Evolutionary conservation across 257 asterid genomes (phyloP).

Genomic region (Ocimum tenuiflorum): DNA sequence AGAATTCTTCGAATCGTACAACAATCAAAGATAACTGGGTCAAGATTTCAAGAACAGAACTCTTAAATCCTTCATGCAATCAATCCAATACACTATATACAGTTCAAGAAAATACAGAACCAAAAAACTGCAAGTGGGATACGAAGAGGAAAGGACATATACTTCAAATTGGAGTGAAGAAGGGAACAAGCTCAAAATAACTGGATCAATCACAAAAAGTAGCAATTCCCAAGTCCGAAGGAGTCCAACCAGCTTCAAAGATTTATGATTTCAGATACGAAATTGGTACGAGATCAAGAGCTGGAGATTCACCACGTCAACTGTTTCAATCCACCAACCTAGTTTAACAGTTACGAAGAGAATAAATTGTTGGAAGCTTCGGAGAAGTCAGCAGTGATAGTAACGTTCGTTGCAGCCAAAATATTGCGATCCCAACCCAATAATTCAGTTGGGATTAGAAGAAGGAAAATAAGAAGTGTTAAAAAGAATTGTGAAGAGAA

Average conservation of each 20-base stretch:
- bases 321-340: background rate
- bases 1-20: background rate
- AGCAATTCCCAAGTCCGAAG: background rate
- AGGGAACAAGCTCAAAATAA: background rate
- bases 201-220: background rate
- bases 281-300: background rate
- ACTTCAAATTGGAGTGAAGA: constrained; percentile 10
- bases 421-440: background rate
- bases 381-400: background rate
- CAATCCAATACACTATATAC: background rate
- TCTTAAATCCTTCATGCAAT: background rate
- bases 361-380: constrained; percentile 14
- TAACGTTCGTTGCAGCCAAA: constrained; percentile 8
- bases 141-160: background rate
- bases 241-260: background rate
- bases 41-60: constrained; percentile 6
- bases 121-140: constrained; percentile 3
- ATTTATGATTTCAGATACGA: background rate
- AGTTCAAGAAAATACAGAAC: background rate
- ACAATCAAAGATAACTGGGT: background rate
- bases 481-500: constrained; percentile 2
- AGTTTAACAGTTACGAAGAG: background rate
- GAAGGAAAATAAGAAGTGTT: background rate
- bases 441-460: background rate
- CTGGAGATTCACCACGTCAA: background rate